Conservation (phyloP, 2,329 filamentous ascomycete species). For the Tolypocladium ovalisporum region DNA sequence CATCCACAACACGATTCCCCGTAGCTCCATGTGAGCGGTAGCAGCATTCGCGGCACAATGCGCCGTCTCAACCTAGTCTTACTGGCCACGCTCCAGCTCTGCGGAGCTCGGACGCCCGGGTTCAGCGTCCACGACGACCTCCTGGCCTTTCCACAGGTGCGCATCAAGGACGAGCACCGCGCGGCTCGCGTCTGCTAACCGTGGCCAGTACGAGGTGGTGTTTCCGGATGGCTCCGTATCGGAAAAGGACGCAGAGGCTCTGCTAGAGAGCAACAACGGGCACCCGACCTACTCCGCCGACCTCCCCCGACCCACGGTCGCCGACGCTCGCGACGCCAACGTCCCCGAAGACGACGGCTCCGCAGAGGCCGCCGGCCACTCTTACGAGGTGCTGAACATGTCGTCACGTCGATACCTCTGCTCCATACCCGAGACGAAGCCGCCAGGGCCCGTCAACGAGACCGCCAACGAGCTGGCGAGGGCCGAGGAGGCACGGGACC, state of each 20-base stretch:
- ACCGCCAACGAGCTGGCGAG: constrained; percentile 57
- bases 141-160: constrained; percentile 75
- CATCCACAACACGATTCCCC: neutral
- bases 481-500: constrained; percentile 69
- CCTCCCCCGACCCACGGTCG: constrained; percentile 27
- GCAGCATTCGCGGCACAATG: constrained; percentile 28
- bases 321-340: constrained; percentile 6
- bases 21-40: constrained; percentile 17
- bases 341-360: constrained; percentile 15
- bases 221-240: constrained; percentile 65
- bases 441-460: constrained; percentile 45
- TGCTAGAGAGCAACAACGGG: constrained; percentile 34
- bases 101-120: constrained; percentile 35
- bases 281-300: constrained; percentile 29
- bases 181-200: neutral
- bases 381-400: constrained; percentile 66
- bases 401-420: constrained; percentile 69
- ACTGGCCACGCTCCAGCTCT: constrained; percentile 32
- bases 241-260: constrained; percentile 54
- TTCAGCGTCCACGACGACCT: constrained; percentile 88
- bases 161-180: constrained; percentile 9
- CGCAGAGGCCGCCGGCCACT: constrained; percentile 15
- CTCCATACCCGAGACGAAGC: constrained; percentile 62
- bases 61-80: constrained; percentile 35
- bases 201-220: constrained; percentile 61